Conservation (phyloP, 2,329 filamentous ascomycete genomes). For the Trichoderma harzianum region DNA sequence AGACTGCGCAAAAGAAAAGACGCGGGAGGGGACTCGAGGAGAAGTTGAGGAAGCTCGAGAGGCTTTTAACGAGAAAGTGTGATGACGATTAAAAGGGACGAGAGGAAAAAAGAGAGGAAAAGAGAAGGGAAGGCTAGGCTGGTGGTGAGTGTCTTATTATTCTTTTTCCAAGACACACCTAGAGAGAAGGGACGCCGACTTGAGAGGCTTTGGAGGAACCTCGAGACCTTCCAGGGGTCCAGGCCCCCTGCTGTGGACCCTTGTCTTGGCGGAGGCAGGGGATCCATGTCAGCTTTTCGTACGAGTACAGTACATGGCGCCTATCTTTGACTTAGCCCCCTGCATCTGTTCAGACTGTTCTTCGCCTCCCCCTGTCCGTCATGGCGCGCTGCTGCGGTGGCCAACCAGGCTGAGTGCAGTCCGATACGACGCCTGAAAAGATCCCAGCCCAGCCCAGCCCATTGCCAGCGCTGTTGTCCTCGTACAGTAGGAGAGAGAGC, state of each 20-base stretch:
- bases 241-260: neutral
- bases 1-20: slow-evolving; percentile 18
- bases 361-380: neutral
- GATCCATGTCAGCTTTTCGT: neutral
- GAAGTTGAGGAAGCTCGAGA: neutral
- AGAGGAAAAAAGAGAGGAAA: neutral
- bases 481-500: neutral
- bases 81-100: slow-evolving; percentile 10
- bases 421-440: neutral
- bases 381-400: slow-evolving; percentile 11
- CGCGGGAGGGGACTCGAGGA: slow-evolving; percentile 16
- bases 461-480: neutral
- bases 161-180: neutral
- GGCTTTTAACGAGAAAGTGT: neutral
- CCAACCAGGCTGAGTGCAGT: slow-evolving; percentile 13
- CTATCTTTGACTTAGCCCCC: neutral
- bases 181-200: neutral
- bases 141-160: slow-evolving; percentile 20
- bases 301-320: neutral
- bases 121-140: neutral
- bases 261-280: neutral
- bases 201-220: neutral
- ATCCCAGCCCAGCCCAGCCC: neutral
- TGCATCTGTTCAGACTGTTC: neutral
- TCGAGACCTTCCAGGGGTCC: neutral